Percentiles rank a stretch among this genome's conserved stretches.
Conservation (phyloP, 768 basidiomycete genomes). For the Boletus pseudopeckii region DNA sequence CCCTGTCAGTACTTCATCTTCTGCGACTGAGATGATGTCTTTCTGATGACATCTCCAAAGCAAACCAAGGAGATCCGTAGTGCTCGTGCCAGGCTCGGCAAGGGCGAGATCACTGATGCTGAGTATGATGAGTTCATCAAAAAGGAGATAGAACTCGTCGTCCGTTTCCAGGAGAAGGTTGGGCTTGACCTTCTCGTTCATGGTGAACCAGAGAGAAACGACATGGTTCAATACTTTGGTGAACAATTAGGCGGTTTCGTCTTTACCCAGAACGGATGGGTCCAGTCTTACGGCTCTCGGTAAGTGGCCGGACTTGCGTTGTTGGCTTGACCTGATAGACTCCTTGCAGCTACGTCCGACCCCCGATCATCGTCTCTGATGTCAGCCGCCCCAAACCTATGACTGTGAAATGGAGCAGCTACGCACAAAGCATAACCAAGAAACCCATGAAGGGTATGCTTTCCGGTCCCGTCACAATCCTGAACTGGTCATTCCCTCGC, state of each 20-base stretch:
- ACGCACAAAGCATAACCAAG: slow-evolving; percentile 90
- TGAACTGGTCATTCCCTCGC: slow-evolving; percentile 99
- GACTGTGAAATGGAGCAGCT: slow-evolving; percentile 95
- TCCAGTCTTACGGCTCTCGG: slow-evolving; percentile 99
- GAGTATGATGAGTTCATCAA: slow-evolving; percentile 98
- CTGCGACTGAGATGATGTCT: neutral
- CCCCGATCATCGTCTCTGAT: slow-evolving; percentile 97
- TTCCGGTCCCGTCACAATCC: slow-evolving; percentile 95
- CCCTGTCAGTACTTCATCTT: slow-evolving; percentile 54
- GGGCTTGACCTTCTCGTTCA: slow-evolving; percentile 97
- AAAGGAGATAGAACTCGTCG: slow-evolving; percentile 91
- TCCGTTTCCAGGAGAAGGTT: slow-evolving; percentile 95
- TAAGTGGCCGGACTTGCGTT: slow-evolving; percentile 32
- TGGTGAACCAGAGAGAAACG: slow-evolving; percentile 98
- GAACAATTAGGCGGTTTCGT: slow-evolving; percentile 93
- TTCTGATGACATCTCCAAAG: slow-evolving; percentile 34
- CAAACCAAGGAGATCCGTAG: slow-evolving; percentile 99
- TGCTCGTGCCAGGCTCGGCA: slow-evolving; percentile 92
- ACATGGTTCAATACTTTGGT: slow-evolving; percentile 99
- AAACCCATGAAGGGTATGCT: slow-evolving; percentile 99
- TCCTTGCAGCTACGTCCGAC: slow-evolving; percentile 79
- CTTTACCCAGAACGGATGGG: slow-evolving; percentile 99
- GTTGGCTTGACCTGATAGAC: slow-evolving; percentile 5
- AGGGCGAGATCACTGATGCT: slow-evolving; percentile 79
- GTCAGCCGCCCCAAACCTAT: slow-evolving; percentile 90